A percentile compares a stretch with the other conserved stretches of the same genome.
These are phyloP conservation scores for Eucalyptus regnans DNA, from an alignment of 345 rosid species.

Conservation along the genomic window DNA sequence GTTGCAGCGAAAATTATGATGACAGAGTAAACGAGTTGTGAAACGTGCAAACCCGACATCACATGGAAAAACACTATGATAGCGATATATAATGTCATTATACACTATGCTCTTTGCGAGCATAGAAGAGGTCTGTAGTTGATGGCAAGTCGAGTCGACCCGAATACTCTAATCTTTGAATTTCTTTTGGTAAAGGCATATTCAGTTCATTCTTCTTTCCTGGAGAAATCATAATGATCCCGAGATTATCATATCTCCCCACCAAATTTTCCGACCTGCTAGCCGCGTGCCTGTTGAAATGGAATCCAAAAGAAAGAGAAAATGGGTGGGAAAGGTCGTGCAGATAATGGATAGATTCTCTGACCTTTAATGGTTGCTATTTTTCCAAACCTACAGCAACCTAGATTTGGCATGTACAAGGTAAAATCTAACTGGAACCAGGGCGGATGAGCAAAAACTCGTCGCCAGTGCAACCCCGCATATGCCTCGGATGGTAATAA, in stretches of 20 bases:
- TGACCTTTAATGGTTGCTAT: neutral
- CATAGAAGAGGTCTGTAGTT: neutral
- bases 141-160: neutral
- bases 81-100: neutral
- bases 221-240: neutral
- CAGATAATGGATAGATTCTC: neutral
- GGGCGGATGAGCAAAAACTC: neutral
- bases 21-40: neutral
- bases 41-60: neutral
- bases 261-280: neutral
- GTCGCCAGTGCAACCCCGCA: neutral
- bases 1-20: neutral
- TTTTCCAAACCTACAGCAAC: neutral
- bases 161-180: neutral
- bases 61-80: neutral
- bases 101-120: neutral
- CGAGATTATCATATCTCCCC: neutral
- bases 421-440: neutral
- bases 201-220: neutral
- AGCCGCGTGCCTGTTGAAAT: neutral
- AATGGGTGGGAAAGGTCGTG: neutral
- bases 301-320: neutral
- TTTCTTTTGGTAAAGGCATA: neutral
- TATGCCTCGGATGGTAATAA: neutral
- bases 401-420: neutral